phyloP scores from a whole-genome alignment of 179 eudicot species.

The Drosera spatulata region DNA sequence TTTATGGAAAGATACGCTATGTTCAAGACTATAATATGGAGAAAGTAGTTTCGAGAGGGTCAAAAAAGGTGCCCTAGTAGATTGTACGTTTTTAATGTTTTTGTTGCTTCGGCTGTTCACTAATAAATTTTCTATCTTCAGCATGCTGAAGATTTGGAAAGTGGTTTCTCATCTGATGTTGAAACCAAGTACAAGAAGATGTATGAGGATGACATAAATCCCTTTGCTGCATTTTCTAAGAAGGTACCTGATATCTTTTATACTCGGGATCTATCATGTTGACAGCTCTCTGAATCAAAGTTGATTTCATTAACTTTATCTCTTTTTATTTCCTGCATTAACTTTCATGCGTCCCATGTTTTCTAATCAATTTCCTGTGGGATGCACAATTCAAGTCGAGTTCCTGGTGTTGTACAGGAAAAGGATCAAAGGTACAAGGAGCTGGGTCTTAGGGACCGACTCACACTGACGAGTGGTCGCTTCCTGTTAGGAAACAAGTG shows the following conservation, averaged over 20 bases:
- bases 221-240: conserved; percentile 98
- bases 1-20: conserved; percentile 95
- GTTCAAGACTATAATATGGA: conserved; percentile 95
- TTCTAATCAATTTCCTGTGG: background rate
- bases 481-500: conserved; percentile 98
- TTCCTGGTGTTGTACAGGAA: conserved; percentile 37
- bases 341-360: background rate
- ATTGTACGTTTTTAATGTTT: background rate
- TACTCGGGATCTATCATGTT: background rate
- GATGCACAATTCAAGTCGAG: background rate
- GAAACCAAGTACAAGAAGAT: conserved; percentile 98
- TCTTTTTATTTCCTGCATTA: background rate
- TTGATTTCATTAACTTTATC: too few species aligned
- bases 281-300: background rate
- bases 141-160: conserved; percentile 80
- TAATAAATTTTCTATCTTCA: conserved; percentile 22
- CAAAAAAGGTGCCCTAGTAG: conserved; percentile 60
- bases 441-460: conserved; percentile 89
- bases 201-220: conserved; percentile 96
- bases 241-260: conserved; percentile 31
- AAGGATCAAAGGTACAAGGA: conserved; percentile 99
- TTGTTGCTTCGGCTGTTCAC: background rate
- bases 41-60: conserved; percentile 93
- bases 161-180: conserved; percentile 93
- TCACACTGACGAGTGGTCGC: conserved; percentile 94